Base-by-base conservation (phyloP, 257 asterid genomes). In the Gentiana straminea region DNA sequence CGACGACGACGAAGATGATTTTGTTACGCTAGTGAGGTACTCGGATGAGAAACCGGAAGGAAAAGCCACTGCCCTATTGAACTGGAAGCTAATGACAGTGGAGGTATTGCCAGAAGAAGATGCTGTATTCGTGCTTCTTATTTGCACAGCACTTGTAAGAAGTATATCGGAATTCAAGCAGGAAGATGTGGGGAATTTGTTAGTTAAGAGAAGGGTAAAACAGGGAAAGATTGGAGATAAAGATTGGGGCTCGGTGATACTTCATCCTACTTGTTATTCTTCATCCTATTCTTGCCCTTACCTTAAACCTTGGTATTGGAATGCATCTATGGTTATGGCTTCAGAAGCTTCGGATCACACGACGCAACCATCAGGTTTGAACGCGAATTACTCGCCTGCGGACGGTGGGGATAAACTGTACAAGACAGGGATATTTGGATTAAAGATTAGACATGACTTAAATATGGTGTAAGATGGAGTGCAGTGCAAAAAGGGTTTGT, bases 31-130 rank as follows among this genome's bases (percentile, higher is more conserved):
- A 24, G 63, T 84, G 50, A 79, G 96, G 60, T 72, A 59, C 75
- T 80, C 89, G 0, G 92, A 82, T n/a, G 94, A 81, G 44, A 44
- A 73, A 68, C 94, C 81, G 0, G 60, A 62, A 2, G 96, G 96
- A 48, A 84, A 79, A 75, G 98, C 98, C 51, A 86, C 98, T 0
- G 96, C 92, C 13, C 89, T 90, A 24, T 37, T 90, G 33, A 86
- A 90, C 81, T 90, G 98, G 98, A 86, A 77, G 82, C 75, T 82
- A 5, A 70, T 74, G 11, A 72, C 64, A 24, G 74, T 82, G 51
- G 98, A 90, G 49, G 52, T 86, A 7, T 49, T 69, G 52, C 95
- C 96, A 0, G 98, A 86, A 75, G 98, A 90, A 74, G 98, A 86
- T 75, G 82, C 84, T 4, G 94, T 84, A 11, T 49, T 82, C 3